These are phyloP conservation scores for Cordyceps cateniannulata DNA, from an alignment of 2,329 filamentous ascomycete genomes.

Conservation along the genomic window DNA sequence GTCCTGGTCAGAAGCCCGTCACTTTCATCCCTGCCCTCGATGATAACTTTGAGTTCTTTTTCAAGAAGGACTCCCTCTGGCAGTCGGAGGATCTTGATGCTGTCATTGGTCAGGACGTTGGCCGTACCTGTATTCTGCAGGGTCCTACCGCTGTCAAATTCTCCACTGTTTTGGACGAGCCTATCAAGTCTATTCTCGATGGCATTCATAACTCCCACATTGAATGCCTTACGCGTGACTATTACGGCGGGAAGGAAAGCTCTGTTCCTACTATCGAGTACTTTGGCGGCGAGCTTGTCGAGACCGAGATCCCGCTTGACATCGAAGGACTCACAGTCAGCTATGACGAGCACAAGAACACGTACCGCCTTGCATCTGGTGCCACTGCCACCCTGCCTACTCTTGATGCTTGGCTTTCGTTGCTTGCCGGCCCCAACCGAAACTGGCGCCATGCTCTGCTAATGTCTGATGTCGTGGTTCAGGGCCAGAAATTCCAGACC, in stretches of 20 bases:
- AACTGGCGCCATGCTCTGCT: slow-evolving; percentile 96
- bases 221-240: slow-evolving; percentile 65
- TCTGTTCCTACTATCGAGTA: slow-evolving; percentile 85
- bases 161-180: slow-evolving; percentile 84
- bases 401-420: slow-evolving; percentile 75
- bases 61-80: slow-evolving; percentile 99
- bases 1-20: slow-evolving; percentile 89
- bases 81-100: slow-evolving; percentile 97
- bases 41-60: slow-evolving; percentile 97
- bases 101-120: slow-evolving; percentile 92
- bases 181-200: slow-evolving; percentile 89
- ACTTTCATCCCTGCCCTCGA: slow-evolving; percentile 95
- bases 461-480: slow-evolving; percentile 86
- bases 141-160: slow-evolving; percentile 89
- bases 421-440: slow-evolving; percentile 77
- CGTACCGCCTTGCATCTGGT: slow-evolving; percentile 74
- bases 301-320: slow-evolving; percentile 65
- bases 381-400: slow-evolving; percentile 69
- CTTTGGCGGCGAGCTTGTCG: slow-evolving; percentile 82
- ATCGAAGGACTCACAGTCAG: slow-evolving; percentile 81
- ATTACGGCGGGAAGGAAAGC: slow-evolving; percentile 68
- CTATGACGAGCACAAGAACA: slow-evolving; percentile 70
- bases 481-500: slow-evolving; percentile 94
- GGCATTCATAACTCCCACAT: slow-evolving; percentile 88
- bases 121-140: slow-evolving; percentile 91